Conservation (phyloP, 2,329 filamentous ascomycete genomes). For the Diaporthe aspalathi region DNA sequence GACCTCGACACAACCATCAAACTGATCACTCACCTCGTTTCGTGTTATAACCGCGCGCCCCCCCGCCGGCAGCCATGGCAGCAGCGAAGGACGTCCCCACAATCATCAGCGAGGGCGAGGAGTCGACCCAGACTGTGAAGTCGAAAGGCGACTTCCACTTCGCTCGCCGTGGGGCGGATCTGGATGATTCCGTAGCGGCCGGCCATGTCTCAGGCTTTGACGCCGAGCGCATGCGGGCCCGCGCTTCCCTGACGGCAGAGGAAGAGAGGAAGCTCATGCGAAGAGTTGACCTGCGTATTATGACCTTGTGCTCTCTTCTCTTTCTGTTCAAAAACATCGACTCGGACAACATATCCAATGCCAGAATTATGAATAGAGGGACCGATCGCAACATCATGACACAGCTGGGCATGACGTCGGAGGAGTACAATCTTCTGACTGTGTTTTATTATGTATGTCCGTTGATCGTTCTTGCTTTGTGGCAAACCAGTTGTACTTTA, state of each 20-base stretch:
- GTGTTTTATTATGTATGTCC: constrained; percentile 54
- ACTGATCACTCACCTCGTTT: not conserved
- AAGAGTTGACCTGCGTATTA: constrained; percentile 56
- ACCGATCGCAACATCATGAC: constrained; percentile 55
- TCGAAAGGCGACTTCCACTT: not conserved
- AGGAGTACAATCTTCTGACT: constrained; percentile 54
- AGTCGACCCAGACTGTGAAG: not conserved
- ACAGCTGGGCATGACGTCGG: constrained; percentile 52
- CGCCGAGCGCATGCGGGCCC: not conserved
- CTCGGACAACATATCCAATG: constrained; percentile 54
- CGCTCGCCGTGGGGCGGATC: not conserved
- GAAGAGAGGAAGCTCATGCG: constrained; percentile 59
- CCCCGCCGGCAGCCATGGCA: no score
- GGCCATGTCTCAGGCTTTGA: not conserved
- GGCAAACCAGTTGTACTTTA: not conserved
- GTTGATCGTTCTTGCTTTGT: constrained; percentile 40
- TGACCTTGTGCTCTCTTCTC: constrained; percentile 54
- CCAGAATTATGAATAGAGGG: constrained; percentile 56
- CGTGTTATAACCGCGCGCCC: no score
- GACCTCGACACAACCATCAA: no score
- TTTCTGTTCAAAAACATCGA: constrained; percentile 57
- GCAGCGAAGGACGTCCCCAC: not conserved
- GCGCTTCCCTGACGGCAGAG: not conserved
- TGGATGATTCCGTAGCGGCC: not conserved
- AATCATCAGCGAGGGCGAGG: not conserved